Conservation (phyloP, 768 basidiomycete genomes). For the Boletus patriciae region DNA sequence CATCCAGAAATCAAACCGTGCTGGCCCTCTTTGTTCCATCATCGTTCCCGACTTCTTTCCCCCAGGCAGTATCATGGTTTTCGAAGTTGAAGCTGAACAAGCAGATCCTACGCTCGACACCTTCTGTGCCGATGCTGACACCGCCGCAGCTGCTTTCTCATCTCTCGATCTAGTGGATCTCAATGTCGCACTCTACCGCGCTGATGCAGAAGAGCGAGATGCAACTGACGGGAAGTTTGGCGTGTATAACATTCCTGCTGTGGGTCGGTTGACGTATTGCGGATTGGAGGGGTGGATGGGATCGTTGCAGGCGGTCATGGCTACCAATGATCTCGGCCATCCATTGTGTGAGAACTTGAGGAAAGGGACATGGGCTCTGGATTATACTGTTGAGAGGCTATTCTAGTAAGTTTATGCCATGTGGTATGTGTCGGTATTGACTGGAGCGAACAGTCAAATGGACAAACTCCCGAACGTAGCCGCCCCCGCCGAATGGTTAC, state of each 20-base stretch:
- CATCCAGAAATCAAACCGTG: slow-evolving; percentile 60
- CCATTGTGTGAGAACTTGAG: slow-evolving; percentile 85
- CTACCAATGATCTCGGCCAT: slow-evolving; percentile 91
- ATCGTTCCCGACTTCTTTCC: slow-evolving; percentile 86
- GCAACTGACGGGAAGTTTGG: slow-evolving; percentile 81
- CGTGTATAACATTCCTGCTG: slow-evolving; percentile 74
- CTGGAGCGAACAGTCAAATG: slow-evolving; percentile 46
- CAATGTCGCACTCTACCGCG: slow-evolving; percentile 82
- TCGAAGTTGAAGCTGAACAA: slow-evolving; percentile 80
- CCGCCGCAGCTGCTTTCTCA: slow-evolving; percentile 70
- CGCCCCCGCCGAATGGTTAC: slow-evolving; percentile 79
- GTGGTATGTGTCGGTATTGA: slow-evolving; percentile 14
- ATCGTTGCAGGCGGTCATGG: slow-evolving; percentile 78
- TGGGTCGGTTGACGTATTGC: slow-evolving; percentile 82
- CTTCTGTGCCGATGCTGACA: slow-evolving; percentile 69
- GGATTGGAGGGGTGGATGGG: slow-evolving; percentile 99
- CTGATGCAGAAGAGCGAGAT: slow-evolving; percentile 90
- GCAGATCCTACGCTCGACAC: slow-evolving; percentile 68
- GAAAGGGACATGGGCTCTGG: slow-evolving; percentile 87
- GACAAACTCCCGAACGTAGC: slow-evolving; percentile 65
- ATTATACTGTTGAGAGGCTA: slow-evolving; percentile 77
- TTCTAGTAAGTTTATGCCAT: slow-evolving; percentile 52
- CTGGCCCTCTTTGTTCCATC: slow-evolving; percentile 76
- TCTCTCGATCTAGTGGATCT: slow-evolving; percentile 82
- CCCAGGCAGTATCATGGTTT: slow-evolving; percentile 94